Conservation (phyloP, 352 stramenopile species). For the Peronosclerospora sorghi region DNA sequence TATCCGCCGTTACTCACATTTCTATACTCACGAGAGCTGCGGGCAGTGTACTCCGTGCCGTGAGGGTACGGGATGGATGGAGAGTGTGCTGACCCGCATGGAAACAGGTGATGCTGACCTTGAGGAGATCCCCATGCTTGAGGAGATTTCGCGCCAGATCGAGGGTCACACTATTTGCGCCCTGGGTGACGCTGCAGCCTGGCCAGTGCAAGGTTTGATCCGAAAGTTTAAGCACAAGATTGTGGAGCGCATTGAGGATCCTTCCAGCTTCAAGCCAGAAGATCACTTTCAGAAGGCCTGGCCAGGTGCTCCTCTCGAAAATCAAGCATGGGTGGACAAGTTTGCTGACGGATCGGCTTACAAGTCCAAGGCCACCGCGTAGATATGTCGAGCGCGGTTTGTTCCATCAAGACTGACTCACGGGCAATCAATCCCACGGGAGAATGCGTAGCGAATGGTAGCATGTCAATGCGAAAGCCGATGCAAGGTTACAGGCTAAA, state of each 20-base stretch:
- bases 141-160: conserved; percentile 98
- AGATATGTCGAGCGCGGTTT: conserved; percentile 14
- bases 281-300: conserved; percentile 93
- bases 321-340: conserved; percentile 91
- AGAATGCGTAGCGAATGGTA: conserved; percentile 9
- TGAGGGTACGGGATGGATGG: conserved; percentile 96
- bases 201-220: conserved; percentile 98
- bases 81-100: conserved; percentile 97
- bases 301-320: conserved; percentile 92
- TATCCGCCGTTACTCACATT: conserved; percentile 97
- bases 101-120: conserved; percentile 96
- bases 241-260: conserved; percentile 95
- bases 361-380: conserved; percentile 48
- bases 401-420: conserved; percentile 3
- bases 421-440: conserved; percentile 14
- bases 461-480: conserved; percentile 17
- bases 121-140: conserved; percentile 98
- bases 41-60: conserved; percentile 99
- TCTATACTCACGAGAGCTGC: conserved; percentile 99
- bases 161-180: conserved; percentile 99
- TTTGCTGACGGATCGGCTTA: conserved; percentile 88
- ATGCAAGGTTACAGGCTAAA: conserved; percentile 21
- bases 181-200: conserved; percentile 96
- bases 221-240: conserved; percentile 98
- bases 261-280: conserved; percentile 88